Percentiles rank a stretch among this genome's conserved stretches.
Evolutionary conservation across 805 yeast species (phyloP).

Genomic region (Komagataella mondaviorum): DNA sequence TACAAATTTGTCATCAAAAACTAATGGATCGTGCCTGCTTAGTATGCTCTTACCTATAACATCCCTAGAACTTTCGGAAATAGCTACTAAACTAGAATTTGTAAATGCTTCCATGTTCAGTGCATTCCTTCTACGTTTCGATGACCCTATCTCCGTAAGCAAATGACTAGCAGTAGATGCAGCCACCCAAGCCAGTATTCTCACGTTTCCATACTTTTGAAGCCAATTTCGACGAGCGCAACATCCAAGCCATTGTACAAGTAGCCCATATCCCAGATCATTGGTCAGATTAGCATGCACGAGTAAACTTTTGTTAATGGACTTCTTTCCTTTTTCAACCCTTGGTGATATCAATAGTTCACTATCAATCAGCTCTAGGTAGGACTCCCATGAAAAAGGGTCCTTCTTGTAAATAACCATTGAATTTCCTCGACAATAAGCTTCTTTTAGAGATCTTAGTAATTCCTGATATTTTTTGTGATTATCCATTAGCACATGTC

Average conservation of each 20-base stretch:
- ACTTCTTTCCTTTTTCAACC: slow-evolving; percentile 1
- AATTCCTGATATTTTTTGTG: slow-evolving; percentile 14
- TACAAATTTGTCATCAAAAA: neutral
- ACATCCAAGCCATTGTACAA: slow-evolving; percentile 67
- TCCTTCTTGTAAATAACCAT: slow-evolving; percentile 24
- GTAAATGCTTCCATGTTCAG: slow-evolving; percentile 53
- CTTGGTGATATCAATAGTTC: slow-evolving; percentile 29
- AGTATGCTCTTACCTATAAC: neutral
- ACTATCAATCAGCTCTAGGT: slow-evolving; percentile 20
- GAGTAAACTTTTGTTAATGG: slow-evolving; percentile 15
- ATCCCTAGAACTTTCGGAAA: slow-evolving; percentile 8
- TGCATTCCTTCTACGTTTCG: slow-evolving; percentile 46
- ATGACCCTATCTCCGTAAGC: slow-evolving; percentile 37
- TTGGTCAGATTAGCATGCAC: slow-evolving; percentile 15
- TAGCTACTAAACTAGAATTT: slow-evolving; percentile 43
- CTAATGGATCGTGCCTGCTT: neutral
- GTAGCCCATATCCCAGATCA: slow-evolving; percentile 47
- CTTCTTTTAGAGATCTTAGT: slow-evolving; percentile 1
- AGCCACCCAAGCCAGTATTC: slow-evolving; percentile 59
- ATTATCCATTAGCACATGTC: slow-evolving; percentile 51
- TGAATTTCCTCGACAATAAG: neutral
- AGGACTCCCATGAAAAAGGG: slow-evolving; percentile 63
- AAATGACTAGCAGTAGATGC: slow-evolving; percentile 49
- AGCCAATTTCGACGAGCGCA: slow-evolving; percentile 63
- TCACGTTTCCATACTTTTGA: slow-evolving; percentile 50